Base-by-base conservation (phyloP, 164 flowering plant genomes). In the Vitis amurensis region DNA sequence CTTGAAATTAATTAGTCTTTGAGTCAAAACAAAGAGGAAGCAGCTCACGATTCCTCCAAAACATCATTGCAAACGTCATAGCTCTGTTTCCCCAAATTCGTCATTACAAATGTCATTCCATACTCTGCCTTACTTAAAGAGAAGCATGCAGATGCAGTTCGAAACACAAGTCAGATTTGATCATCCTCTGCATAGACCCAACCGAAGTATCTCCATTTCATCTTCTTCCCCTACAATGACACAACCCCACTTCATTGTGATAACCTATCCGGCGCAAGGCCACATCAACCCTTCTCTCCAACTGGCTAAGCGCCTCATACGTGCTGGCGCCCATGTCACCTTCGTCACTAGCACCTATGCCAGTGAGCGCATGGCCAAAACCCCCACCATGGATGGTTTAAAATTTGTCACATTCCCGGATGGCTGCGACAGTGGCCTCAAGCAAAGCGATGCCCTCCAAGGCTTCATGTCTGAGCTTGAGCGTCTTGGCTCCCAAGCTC, bases 201-300 rank as follows among this genome's bases (percentile, higher is more conserved):
- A 31, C 6, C 7, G 44, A 31, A 31, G 44, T 6, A 31, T 31
- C 8, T 31, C 7, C 44, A 31, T 0, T 31, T 23, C 1, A 23
- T 23, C 27, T 6, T 31, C 44, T 31, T 6, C 44, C 4, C 44
- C 7, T 31, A 4, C 44, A 31, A 31, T 31, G 44, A 6, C 44
- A 6, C 44, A 31, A 31, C 44, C 44, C 44, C 44, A 72, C 44
- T 1, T 76, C 30, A 70, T 76, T n/a, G 15, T 76, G 9, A 61
- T 76, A 2, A 51, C 76, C 7, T 72, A 57, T 44, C 73, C 76
- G 1, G 68, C 60, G 0, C 77, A 73, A 52, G 71, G 80, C 66
- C 80, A 77, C 58, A 73, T 77, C 9, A 77, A 77, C 58, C 80
- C 80, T 7, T 12, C 68, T 16, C 71, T 77, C 51, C 77, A 77